Base-by-base conservation (phyloP, 139 green algal species). In the Asterochloris erici region DNA sequence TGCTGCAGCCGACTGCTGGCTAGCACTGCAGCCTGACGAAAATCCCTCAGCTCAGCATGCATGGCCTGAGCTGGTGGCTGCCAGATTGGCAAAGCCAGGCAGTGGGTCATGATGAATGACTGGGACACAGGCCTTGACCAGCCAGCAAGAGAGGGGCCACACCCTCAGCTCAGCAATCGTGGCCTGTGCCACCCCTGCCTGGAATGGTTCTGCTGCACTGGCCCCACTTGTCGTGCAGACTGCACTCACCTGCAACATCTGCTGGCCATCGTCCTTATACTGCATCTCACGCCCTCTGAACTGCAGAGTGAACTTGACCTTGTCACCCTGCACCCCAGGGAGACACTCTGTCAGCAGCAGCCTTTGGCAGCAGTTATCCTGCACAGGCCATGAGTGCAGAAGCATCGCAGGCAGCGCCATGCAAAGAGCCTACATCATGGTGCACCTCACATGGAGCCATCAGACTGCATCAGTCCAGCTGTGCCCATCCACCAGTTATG, bases 281-380 rank as follows among this genome's bases (percentile, higher is more conserved):
- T 92, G 88, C 87, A 97, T 94, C 79, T 97, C 93, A 0, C 93
- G 87, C 12, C 93, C 93, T 15, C 83, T 84, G 82, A 96, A 96
- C 76, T 92, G 86, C 28, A 93, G 60, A 60, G 88, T 87, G 73
- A 96, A 64, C 84, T 96, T 96, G 27, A 96, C 93, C 73, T 91
- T 92, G 85, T 95, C 85, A 12, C 93, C 93, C 77, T 87, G 86
- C 62, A 78, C 12, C 69, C 15, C 60, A 9, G 17, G 66, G 10
- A 9, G 66, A 71, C 66, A 71, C 17, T 54, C 38, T 54, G 66
- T 71, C 66, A 71, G 12, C 23, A 81, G 12, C 19, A 68, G 74
- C 29, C 21, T 12, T 15, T 12, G 9, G 29, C 17, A 60, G 28
- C 13, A 24, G 61, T 23, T 15, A 24, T 11, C 0, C 9, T 38